A percentile compares a stretch with the other conserved stretches of the same genome.
Conservation (phyloP, 2,329 filamentous ascomycete genomes). For the Myriosclerotinia duriaeana region DNA sequence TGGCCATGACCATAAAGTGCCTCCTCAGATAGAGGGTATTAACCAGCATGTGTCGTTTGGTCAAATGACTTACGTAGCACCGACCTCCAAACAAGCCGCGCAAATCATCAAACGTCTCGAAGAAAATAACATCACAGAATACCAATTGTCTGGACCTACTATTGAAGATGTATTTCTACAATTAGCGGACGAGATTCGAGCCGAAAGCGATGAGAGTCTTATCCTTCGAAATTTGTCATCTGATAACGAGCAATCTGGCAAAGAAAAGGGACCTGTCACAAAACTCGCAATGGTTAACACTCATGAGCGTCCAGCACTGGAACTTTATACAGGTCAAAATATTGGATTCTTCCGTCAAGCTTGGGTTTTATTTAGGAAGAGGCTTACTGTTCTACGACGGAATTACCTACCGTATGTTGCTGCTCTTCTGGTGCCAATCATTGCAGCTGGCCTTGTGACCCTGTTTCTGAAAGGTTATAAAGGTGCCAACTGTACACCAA, state of each 20-base stretch:
- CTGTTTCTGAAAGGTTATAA: slow-evolving; percentile 65
- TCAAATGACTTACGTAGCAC: slow-evolving; percentile 69
- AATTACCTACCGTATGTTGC: slow-evolving; percentile 76
- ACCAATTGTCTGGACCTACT: slow-evolving; percentile 82
- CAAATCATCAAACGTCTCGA: slow-evolving; percentile 70
- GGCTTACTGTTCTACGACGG: slow-evolving; percentile 71
- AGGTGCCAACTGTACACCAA: slow-evolving; percentile 53
- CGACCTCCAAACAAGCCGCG: slow-evolving; percentile 68
- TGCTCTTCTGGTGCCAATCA: slow-evolving; percentile 74
- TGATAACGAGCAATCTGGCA: slow-evolving; percentile 19
- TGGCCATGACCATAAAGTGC: slow-evolving; percentile 49
- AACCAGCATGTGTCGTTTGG: slow-evolving; percentile 63
- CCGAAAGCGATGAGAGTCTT: slow-evolving; percentile 44
- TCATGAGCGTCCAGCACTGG: slow-evolving; percentile 41
- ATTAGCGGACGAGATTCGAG: slow-evolving; percentile 74
- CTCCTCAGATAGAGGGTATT: slow-evolving; percentile 54
- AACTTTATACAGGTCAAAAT: slow-evolving; percentile 65
- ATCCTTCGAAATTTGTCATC: slow-evolving; percentile 24
- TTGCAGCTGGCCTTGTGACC: slow-evolving; percentile 75
- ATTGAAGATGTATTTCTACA: slow-evolving; percentile 92
- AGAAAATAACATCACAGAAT: slow-evolving; percentile 65
- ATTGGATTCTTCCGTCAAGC: slow-evolving; percentile 71
- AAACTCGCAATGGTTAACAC: slow-evolving; percentile 21
- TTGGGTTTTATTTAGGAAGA: slow-evolving; percentile 73
- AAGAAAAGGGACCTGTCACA: slow-evolving; percentile 37